These are phyloP conservation scores for Candida mesenterica DNA, from an alignment of 1,139 yeast species.

Conservation along the genomic window DNA sequence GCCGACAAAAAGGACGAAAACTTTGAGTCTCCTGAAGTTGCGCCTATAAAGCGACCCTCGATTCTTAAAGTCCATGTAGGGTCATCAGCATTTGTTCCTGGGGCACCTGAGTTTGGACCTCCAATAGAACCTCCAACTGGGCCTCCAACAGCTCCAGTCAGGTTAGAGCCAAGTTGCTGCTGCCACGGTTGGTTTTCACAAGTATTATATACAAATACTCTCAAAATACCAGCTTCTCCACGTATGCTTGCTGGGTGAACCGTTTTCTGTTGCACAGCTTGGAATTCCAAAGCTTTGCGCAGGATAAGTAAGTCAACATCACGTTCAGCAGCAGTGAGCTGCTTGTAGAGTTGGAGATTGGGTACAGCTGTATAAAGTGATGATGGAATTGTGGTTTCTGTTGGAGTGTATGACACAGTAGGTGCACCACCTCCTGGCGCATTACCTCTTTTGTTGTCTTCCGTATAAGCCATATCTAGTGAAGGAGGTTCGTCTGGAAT, in stretches of 20 bases:
- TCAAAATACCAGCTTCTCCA: conserved; percentile 54
- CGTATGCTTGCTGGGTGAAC: conserved; percentile 43
- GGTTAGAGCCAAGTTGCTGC: conserved; percentile 32
- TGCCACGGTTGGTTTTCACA: conserved; percentile 95
- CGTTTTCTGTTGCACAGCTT: conserved; percentile 60
- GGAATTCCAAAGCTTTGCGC: conserved; percentile 81
- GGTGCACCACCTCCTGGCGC: conserved; percentile 32
- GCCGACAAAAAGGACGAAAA: conserved; percentile 84
- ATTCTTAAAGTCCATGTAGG: conserved; percentile 84
- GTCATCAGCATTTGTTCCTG: conserved; percentile 18
- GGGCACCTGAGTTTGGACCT: not conserved
- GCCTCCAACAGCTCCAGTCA: conserved; percentile 10
- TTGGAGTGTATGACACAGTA: conserved; percentile 56
- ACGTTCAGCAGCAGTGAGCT: conserved; percentile 74
- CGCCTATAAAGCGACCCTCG: conserved; percentile 72
- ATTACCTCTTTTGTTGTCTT: conserved; percentile 20
- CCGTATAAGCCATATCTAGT: not conserved
- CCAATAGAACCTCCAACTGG: conserved; percentile 1
- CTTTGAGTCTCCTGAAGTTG: conserved; percentile 32
- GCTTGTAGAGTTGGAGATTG: conserved; percentile 68
- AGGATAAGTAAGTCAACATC: conserved; percentile 77
- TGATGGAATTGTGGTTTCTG: conserved; percentile 66
- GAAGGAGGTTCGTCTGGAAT: too few species aligned
- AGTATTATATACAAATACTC: conserved; percentile 82
- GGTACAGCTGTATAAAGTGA: conserved; percentile 65